phyloP scores from a whole-genome alignment of 352 stramenopile species.

The Globisporangium canariense region DNA sequence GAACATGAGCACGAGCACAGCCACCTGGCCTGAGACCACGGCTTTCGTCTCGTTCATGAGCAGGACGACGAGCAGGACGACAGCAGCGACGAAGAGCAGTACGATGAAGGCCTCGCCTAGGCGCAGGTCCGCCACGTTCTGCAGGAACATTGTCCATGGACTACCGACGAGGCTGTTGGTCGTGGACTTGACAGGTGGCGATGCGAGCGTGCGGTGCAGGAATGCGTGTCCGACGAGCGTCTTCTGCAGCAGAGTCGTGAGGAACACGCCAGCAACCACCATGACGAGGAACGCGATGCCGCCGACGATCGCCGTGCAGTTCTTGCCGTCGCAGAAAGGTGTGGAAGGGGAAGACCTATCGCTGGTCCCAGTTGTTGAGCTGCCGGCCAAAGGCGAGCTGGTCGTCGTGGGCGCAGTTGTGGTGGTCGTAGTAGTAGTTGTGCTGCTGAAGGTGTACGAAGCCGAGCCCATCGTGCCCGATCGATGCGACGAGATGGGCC shows the following conservation, averaged over 20 bases:
- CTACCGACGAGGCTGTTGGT: conserved; percentile 51
- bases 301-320: conserved; percentile 59
- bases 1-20: conserved; percentile 73
- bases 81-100: conserved; percentile 6
- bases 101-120: no score
- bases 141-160: conserved; percentile 40
- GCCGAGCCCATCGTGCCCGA: conserved; percentile 45
- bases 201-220: conserved; percentile 2
- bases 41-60: conserved; percentile 32
- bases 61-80: conserved; percentile 38
- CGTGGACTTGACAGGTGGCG: conserved; percentile 20
- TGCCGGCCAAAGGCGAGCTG: no score
- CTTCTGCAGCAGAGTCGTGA: neutral
- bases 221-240: neutral
- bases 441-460: conserved; percentile 39
- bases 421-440: neutral
- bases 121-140: no score
- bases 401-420: neutral
- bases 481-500: conserved; percentile 49
- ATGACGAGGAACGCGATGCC: conserved; percentile 50
- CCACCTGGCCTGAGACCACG: conserved; percentile 49
- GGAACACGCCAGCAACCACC: conserved; percentile 27
- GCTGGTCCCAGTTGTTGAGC: neutral
- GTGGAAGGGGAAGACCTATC: no score
- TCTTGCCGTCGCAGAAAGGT: conserved; percentile 14